These are phyloP conservation scores for Blastocystis hominis DNA, from an alignment of 352 stramenopile species.

Conservation along the genomic window DNA sequence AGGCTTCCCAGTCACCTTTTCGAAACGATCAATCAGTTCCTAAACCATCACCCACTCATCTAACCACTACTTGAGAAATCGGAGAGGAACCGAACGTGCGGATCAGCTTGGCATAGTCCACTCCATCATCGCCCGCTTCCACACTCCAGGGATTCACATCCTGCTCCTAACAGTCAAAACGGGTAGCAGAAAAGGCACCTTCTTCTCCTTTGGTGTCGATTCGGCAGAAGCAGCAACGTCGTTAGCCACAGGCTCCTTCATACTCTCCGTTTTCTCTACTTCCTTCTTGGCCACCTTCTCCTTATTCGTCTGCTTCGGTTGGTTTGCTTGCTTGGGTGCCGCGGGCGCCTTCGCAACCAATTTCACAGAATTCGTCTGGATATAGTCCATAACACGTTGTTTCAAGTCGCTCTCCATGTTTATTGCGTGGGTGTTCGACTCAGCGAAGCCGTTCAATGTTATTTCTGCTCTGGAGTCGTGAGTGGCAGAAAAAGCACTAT, in stretches of 20 bases:
- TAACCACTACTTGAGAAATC: constrained; percentile 68
- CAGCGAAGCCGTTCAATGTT: too few species aligned
- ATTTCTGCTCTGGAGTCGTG: too few species aligned
- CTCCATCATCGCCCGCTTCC: constrained; percentile 75
- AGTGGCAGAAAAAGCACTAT: too few species aligned
- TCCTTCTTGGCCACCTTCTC: not conserved
- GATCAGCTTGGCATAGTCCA: constrained; percentile 98
- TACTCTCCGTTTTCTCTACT: not conserved
- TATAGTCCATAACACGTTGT: constrained; percentile 43
- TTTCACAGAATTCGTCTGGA: constrained; percentile 57
- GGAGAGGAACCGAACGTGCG: constrained; percentile 88
- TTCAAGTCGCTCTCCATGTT: constrained; percentile 50
- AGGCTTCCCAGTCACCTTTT: constrained; percentile 81
- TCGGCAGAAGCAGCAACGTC: not conserved
- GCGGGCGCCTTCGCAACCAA: not conserved
- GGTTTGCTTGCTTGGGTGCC: not conserved
- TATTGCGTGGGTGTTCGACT: not conserved
- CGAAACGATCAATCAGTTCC: constrained; percentile 83
- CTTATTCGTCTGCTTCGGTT: not conserved
- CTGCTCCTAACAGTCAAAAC: constrained; percentile 65
- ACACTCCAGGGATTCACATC: constrained; percentile 82
- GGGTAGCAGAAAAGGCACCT: not conserved
- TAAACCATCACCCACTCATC: constrained; percentile 42
- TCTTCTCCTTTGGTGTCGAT: not conserved
- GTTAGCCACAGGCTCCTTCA: not conserved